Base-by-base conservation (phyloP, 768 basidiomycete genomes). In the Mycena vulgaris region DNA sequence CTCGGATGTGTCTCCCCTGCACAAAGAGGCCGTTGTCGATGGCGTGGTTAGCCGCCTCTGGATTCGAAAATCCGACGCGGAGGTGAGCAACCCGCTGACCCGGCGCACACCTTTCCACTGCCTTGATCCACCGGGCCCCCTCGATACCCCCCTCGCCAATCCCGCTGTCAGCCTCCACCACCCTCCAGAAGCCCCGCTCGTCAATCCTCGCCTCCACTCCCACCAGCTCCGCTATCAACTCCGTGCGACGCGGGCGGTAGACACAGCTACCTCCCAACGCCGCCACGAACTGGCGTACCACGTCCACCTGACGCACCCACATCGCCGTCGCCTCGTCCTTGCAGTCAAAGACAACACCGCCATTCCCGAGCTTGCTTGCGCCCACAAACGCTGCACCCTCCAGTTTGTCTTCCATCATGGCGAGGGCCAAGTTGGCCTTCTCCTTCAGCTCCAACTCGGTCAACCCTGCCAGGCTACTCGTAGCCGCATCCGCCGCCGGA, bases 341-440 rank as follows among this genome's bases (percentile, higher is more conserved):
- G 53, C 63, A 57, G 28, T 49, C 65, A 27, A 66, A 66, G 30
- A 66, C 48, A 1, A 66, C 65, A 3, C 55, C 64, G 5, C 65
- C 65, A n/a, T 51, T 66, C n/a, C 5, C 2, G 9, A 66, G 21
- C 25, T 42, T 66, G 19, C 17, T 17, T 10, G 56, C 65, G 5
- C 65, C 65, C 3, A 51, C 65, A 30, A 66, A 66, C 0, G 47
- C 19, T 0, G 65, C 65, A 0, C 65, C 65, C 7, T 57, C 65
- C 33, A 35, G 14, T 37, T 59, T 66, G 11, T 7, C 19, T 11
- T 1, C 14, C 65, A 58, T 66, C 3, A 66, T 39, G 33, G 45
- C 17, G 2, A 66, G 56, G 2, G 65, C 47, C 25, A 58, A 4
- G 19, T 58, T 58, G 1, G 45, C 56, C 48, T 66, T 65, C 55